phyloP scores from a whole-genome alignment of 306 rosid genomes.

The Malus sieversii region DNA sequence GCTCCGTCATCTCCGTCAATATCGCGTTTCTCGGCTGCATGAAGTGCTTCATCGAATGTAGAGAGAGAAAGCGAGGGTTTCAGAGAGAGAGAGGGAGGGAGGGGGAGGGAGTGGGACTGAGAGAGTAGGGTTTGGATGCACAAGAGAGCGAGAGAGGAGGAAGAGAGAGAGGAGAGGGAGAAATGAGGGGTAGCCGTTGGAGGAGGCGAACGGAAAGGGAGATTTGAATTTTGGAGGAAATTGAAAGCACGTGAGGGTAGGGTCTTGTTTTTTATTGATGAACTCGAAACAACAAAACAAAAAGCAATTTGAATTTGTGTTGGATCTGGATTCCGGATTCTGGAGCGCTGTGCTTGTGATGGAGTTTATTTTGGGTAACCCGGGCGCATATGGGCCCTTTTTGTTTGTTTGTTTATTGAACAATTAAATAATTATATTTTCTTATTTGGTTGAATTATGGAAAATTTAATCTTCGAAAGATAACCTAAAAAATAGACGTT shows the following conservation, averaged over 20 bases:
- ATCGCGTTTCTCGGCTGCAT: conserved; percentile 66
- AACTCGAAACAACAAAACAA: background rate
- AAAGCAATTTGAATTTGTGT: conserved; percentile 7
- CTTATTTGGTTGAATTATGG: too few relatives aligned
- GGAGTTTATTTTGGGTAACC: background rate
- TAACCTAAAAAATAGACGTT: too few relatives aligned
- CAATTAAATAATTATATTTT: too few relatives aligned
- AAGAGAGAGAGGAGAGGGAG: conserved; percentile 8
- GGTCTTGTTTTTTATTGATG: conserved; percentile 1
- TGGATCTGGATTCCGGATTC: conserved; percentile 1
- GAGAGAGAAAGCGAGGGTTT: conserved; percentile 2
- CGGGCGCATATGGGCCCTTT: background rate
- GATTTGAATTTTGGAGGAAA: conserved; percentile 41
- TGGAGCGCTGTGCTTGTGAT: background rate
- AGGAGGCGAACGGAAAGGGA: conserved; percentile 12
- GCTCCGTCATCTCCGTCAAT: conserved; percentile 52
- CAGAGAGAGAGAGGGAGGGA: background rate
- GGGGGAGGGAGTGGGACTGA: background rate
- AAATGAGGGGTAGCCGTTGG: conserved; percentile 25
- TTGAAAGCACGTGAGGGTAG: conserved; percentile 11
- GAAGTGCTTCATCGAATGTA: conserved; percentile 48
- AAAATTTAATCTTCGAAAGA: too few relatives aligned
- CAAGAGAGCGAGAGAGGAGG: conserved; percentile 27
- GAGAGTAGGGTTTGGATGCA: conserved; percentile 17
- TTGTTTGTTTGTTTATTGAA: too few relatives aligned